Evolutionary conservation across 1,284 basidiomycete genomes (phyloP).

Genomic region (Blastosporella zonata): DNA sequence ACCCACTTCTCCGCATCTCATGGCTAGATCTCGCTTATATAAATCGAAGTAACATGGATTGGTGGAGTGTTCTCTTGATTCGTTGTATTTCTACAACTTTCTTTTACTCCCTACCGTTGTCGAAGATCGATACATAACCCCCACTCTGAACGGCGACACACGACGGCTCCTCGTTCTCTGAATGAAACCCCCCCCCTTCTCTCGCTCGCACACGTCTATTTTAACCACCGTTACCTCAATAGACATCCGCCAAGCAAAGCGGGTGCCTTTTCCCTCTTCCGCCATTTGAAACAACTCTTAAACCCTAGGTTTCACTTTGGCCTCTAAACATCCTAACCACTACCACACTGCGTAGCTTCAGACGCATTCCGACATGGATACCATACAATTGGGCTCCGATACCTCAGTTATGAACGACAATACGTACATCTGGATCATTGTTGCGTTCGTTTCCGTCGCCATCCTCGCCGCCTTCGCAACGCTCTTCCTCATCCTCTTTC

Average conservation of each 20-base stretch:
- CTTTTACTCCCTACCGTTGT: too few species aligned
- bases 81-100: too few species aligned
- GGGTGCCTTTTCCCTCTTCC: neutral
- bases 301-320: neutral
- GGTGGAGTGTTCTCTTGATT: too few species aligned
- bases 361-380: too few species aligned
- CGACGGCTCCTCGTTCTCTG: too few species aligned
- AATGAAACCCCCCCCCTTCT: too few species aligned
- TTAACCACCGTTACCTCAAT: too few species aligned
- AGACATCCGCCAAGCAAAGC: neutral
- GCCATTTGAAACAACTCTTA: neutral
- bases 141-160: too few species aligned
- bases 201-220: too few species aligned
- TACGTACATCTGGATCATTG: slow-evolving; percentile 2
- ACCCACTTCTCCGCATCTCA: neutral
- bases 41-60: too few species aligned
- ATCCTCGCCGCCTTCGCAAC: neutral
- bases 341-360: neutral
- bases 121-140: too few species aligned
- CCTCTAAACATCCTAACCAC: neutral
- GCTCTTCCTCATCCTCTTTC: neutral
- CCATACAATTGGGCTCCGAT: neutral
- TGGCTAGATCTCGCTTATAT: too few species aligned
- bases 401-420: neutral
- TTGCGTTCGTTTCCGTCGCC: neutral